phyloP scores from a whole-genome alignment of 1,284 basidiomycete species.

The Sparassis latifolia region DNA sequence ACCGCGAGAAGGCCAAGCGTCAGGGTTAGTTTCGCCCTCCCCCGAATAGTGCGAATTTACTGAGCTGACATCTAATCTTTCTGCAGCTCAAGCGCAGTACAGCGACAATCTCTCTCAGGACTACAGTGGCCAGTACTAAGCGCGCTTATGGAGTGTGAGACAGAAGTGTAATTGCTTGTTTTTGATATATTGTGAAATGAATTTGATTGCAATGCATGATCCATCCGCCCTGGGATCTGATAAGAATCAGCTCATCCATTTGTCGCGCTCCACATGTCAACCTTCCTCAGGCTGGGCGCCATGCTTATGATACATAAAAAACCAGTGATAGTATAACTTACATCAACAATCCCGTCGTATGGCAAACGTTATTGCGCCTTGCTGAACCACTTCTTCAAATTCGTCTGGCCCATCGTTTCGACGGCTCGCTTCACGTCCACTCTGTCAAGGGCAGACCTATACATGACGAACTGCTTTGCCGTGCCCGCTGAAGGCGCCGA shows the following conservation, averaged over 20 bases:
- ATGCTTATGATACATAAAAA: too few relatives aligned
- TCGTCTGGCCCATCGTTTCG: constrained; percentile 61
- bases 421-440: constrained; percentile 57
- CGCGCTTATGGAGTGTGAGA: background rate
- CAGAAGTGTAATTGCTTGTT: background rate
- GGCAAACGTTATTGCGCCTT: constrained; percentile 33
- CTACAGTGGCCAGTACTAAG: background rate
- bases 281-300: too few relatives aligned
- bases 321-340: background rate
- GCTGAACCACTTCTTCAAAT: constrained; percentile 68
- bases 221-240: too few relatives aligned
- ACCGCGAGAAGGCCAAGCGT: constrained; percentile 38
- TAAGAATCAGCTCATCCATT: too few relatives aligned
- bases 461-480: constrained; percentile 59
- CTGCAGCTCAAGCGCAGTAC: constrained; percentile 10
- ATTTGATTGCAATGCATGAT: background rate
- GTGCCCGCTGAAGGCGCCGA: constrained; percentile 39
- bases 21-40: constrained; percentile 24
- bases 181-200: background rate
- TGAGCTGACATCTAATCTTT: background rate
- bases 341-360: background rate
- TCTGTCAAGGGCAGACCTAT: constrained; percentile 53
- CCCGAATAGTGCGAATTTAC: background rate
- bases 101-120: constrained; percentile 13
- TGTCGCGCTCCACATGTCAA: too few relatives aligned